Base-by-base conservation (phyloP, 192 early-diverging fungal species). In the Pilaira anomala region DNA sequence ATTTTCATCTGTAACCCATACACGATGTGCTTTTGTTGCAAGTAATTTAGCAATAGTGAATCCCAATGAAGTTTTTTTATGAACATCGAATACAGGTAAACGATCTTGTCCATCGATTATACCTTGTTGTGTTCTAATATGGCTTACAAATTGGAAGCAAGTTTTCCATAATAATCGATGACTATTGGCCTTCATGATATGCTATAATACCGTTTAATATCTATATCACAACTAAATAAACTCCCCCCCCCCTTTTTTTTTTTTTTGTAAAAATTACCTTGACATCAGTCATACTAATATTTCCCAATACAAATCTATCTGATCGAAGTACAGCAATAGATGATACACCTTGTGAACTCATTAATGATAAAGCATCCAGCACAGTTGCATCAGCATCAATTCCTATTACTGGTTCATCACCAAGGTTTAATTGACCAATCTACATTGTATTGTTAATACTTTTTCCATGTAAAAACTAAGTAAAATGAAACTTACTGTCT, bases 1-100 rank as follows among this genome's bases (percentile, higher is more conserved):
- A 9, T 55, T 41, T 26, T 80, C 80, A 50, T 84, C 76, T 21
- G 78, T 81, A 12, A 92, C 87, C 90, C 90, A 94, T 9, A 94
- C 79, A 45, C 92, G 85, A 60, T 94, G 92, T 0, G 90, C 84
- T 7, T 81, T 83, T 0, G 92, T 94, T 16, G 92, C 90, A 21
- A 87, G 78, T 48, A 94, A 69, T 71, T 92, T 92, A 28, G 85
- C 85, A 48, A 92, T 78, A 1, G 88, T 82, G 44, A 83, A 85
- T 2, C 86, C 77, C 53, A 94, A 75, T 1, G 89, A 86, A 3
- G 89, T 85, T 48, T 83, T 81, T 16, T 83, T 76, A 3, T 83
- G 76, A 0, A 91, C 91, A 48, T 89, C 86, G 66, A 94, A 88
- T 7, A 94, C 86, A 0, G 92, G 88, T 16, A 80, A 72, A 18